Evolutionary conservation across 257 asterid genomes (phyloP).

Genomic region (Jasminum sambac): DNA sequence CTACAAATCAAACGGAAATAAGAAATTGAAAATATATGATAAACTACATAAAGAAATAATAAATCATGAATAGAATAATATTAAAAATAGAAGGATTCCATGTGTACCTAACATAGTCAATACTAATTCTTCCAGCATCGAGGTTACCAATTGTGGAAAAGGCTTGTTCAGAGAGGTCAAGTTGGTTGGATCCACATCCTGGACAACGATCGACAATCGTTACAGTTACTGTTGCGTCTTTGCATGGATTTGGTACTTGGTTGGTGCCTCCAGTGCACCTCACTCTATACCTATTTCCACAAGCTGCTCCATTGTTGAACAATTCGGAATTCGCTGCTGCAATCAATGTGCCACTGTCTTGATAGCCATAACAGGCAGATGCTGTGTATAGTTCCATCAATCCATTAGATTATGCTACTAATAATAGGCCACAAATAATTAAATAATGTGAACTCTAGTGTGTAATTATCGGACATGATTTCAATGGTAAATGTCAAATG

Average conservation of each 20-base stretch:
- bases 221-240: conserved; percentile 31
- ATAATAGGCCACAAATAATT: neutral
- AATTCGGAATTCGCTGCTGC: conserved; percentile 38
- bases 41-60: neutral
- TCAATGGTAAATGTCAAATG: too few species aligned
- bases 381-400: conserved; percentile 27
- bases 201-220: conserved; percentile 51
- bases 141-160: conserved; percentile 43
- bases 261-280: conserved; percentile 46
- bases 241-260: conserved; percentile 39
- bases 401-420: neutral
- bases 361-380: conserved; percentile 46
- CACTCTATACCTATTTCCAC: conserved; percentile 34
- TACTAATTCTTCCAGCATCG: conserved; percentile 42
- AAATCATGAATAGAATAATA: neutral
- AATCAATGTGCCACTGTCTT: conserved; percentile 33
- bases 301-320: conserved; percentile 37
- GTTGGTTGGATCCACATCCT: conserved; percentile 31
- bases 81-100: neutral
- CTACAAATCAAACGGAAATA: neutral
- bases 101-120: conserved; percentile 36
- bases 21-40: neutral
- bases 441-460: neutral
- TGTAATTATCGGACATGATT: too few species aligned
- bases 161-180: conserved; percentile 54